Evolutionary conservation across 495 filamentous ascomycete genomes (phyloP).

Genomic region (Lasiosphaeriaceae sp.): DNA sequence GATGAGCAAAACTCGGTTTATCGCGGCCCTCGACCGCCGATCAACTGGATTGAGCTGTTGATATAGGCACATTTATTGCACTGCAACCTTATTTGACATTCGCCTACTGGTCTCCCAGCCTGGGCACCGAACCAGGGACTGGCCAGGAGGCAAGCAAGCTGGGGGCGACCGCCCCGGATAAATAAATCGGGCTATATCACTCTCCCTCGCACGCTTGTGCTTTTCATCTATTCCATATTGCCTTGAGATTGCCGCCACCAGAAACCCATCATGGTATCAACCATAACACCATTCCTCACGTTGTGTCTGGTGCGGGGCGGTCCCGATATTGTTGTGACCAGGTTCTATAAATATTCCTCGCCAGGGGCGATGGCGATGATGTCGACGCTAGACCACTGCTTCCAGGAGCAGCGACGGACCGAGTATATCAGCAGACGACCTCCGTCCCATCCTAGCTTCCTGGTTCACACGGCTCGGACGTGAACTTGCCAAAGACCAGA

Average conservation of each 20-base stretch:
- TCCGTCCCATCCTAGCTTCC: constrained; percentile 1
- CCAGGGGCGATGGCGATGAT: constrained; percentile 7
- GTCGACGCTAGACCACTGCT: not conserved
- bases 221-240: constrained; percentile 37
- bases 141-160: constrained; percentile 7
- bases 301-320: constrained; percentile 12
- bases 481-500: constrained; percentile 14
- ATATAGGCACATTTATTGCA: constrained; percentile 27
- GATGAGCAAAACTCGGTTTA: constrained; percentile 20
- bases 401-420: not conserved
- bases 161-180: constrained; percentile 23
- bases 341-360: constrained; percentile 27
- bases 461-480: constrained; percentile 5
- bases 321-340: constrained; percentile 5
- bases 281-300: constrained; percentile 16
- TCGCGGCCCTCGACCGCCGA: constrained; percentile 27
- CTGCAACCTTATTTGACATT: constrained; percentile 23
- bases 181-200: constrained; percentile 30
- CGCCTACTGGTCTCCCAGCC: constrained; percentile 13
- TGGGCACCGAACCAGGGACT: constrained; percentile 16
- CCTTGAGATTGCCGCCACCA: constrained; percentile 31
- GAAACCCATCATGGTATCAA: constrained; percentile 12
- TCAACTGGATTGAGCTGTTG: constrained; percentile 11
- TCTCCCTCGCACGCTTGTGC: constrained; percentile 18
- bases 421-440: constrained; percentile 21